Base-by-base conservation (phyloP, 371 early-diverging fungal genomes). In the Rhizopus arrhizus region DNA sequence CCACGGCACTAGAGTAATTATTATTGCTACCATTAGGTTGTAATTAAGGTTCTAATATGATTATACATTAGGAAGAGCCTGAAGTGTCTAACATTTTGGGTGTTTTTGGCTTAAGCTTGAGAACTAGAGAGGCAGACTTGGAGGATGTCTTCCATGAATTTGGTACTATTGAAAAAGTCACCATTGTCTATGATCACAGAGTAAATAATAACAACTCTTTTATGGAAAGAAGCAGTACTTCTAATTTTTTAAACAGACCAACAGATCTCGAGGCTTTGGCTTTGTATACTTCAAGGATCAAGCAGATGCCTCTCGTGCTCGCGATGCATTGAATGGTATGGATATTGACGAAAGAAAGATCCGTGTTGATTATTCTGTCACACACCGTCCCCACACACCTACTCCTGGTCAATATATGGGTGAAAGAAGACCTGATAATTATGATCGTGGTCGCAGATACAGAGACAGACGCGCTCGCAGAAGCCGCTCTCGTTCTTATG, bases 281-380 rank as follows among this genome's bases (percentile, higher is more conserved):
- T 93, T 94, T 72, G 91, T 95, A 67, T 95, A 95, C 81, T 97
- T 81, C 66, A 82, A 77, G 40, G 75, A 75, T 36, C 90, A 91
- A 82, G 87, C 89, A 47, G 83, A 77, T 7, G 96, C 97, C 43
- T 69, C 78, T 48, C 74, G 65, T 59, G 96, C 95, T 15, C 92
- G 95, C 46, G 91, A 90, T 51, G 89, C 68, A 35, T 56, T 70
- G 28, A 74, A 74, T 53, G 74, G 74, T 38, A 65, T 62, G 15
- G 82, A 81, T 58, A 74, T 91, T 58, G 88, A 92, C 69, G 88
- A 85, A 34, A 83, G 91, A 51, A 74, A 78, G 43, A 92, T 93
- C 69, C 84, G 94, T 62, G 93, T 93, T 36, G 91, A 91, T 77
- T 92, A 67, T 63, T 89, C 89, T 9, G 64, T 89, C 36, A 91